phyloP scores from a whole-genome alignment of 1,139 yeast genomes.

The Kluyveromyces sp. region DNA sequence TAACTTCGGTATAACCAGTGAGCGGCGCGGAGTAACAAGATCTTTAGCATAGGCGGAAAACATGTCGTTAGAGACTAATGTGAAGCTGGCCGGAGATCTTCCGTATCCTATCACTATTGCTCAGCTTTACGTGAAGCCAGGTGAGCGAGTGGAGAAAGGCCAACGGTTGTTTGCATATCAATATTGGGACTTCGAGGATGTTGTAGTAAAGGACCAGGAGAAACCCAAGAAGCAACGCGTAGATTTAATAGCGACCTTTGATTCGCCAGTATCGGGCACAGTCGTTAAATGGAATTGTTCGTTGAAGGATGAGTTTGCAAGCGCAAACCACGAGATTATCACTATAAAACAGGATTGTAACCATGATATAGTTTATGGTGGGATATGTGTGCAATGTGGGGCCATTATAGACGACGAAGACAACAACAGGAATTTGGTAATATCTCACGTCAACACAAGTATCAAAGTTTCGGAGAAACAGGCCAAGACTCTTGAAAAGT shows the following conservation, averaged over 20 bases:
- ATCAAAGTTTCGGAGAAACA: conserved; percentile 78
- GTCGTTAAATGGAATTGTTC: conserved; percentile 45
- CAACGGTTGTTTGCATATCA: conserved; percentile 30
- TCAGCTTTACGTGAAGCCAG: conserved; percentile 24
- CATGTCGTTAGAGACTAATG: conserved; percentile 26
- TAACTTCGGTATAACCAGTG: neutral
- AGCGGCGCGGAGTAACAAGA: neutral
- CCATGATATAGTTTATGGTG: conserved; percentile 94
- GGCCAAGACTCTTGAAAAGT: conserved; percentile 75
- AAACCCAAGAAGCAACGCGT: conserved; percentile 37
- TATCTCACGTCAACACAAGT: conserved; percentile 88
- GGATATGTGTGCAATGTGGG: conserved; percentile 93
- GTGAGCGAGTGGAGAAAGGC: conserved; percentile 26
- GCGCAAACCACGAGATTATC: conserved; percentile 44
- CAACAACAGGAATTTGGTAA: conserved; percentile 35
- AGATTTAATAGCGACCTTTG: conserved; percentile 64
- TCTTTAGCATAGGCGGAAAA: neutral
- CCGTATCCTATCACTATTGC: conserved; percentile 33
- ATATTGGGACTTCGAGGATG: conserved; percentile 31
- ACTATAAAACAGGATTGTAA: conserved; percentile 75
- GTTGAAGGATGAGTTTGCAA: conserved; percentile 54
- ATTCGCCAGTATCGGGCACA: conserved; percentile 75
- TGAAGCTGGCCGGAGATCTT: conserved; percentile 27
- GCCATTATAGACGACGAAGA: conserved; percentile 66
- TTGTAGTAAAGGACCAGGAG: conserved; percentile 19